Evolutionary conservation across 1,284 basidiomycete species (phyloP), one percentile per base, ranked within the genome.

Genomic region (Trichosporon asahii): DNA sequence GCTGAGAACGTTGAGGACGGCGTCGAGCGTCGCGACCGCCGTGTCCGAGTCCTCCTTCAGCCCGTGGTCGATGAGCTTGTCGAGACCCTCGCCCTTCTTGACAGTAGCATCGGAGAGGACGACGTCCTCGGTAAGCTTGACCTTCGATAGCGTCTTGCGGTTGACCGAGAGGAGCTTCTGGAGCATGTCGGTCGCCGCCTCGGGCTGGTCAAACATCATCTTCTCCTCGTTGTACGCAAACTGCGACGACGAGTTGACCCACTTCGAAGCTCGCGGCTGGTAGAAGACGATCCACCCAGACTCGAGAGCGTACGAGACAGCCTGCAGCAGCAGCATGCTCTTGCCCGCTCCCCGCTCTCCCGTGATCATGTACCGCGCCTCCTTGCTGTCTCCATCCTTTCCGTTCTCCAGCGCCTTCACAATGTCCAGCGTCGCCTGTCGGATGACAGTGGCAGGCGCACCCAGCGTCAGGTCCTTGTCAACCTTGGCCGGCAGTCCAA

Each of bases 261-360:
- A 87, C 70, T 87, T 88, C 72, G 89, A 87, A 1, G 89, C 90
- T 89, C 75, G 21, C 2, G 95, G 94, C n/a, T 94, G 87, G 81
- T 96, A 98, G 60, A 97, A 83, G 29, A 95, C 92, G 46, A 96
- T 86, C 91, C 92, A 97, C 15, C 88, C 88, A 31, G 88, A 87
- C 14, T 88, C 85, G 25, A 88, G 78, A 15, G 90, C 90, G 73
- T 94, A 90, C 35, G 91, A 87, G 0, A 93, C 89, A 0, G 90
- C 87, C 80, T 98, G 95, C 2, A 96, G 84, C 25, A 98, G 84
- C 23, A 94, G 83, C 72, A 88, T 89, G 69, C 90, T 93, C 84
- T 98, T 98, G 29, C 95, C 95, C 68, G 88, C 89, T 1, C 95
- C 95, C 7, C 87, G 73, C 1, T 86, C 80, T n/a, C 95, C 95